Evolutionary conservation across 2,329 filamentous ascomycete genomes (phyloP), one percentile per base, ranked within the genome.

Genomic region (Xylaria hypoxylon): DNA sequence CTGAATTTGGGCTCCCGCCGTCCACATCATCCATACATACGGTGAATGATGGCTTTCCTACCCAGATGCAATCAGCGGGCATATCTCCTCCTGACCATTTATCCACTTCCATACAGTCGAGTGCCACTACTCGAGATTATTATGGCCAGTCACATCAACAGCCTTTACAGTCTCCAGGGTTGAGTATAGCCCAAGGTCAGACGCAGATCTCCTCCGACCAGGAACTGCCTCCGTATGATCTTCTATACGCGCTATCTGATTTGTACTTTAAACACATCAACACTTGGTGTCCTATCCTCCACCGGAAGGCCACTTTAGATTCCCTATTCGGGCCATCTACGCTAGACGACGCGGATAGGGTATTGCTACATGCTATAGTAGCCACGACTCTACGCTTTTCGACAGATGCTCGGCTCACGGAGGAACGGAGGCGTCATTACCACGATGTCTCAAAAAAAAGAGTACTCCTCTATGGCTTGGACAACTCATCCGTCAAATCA

Each of bases 261-360:
- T 83, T 93, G 0, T 94, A 92, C 76, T 94, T 94, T 74, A 92
- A 92, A 68, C 89, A 93, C 73, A 87, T 93, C 76, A 93, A 93
- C 74, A 91, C 90, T 0, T 94, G 91, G 90, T 97, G 93, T 76
- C 94, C 94, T 0, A 96, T 97, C 26, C 82, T 97, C n/a, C 93
- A 97, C 78, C 88, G 93, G 24, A 89, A 92, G 74, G 89, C 91
- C 3, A 97, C 93, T 0, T 79, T 97, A 8, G 92, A 97, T 72
- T 89, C 89, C 0, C 84, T 97, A 0, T 97, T 97, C 72, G 93
- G 93, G 0, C 87, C 90, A 1, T 88, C 89, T 0, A 87, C 90
- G 1, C 81, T 96, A 1, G 91, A 94, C 42, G 92, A 96, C 78
- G 89, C 91, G 1, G 94, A 97, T 75, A 86, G 91, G 47, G 91